Base-by-base conservation (phyloP, 768 basidiomycete species). In the Boletus pseudopeckii region DNA sequence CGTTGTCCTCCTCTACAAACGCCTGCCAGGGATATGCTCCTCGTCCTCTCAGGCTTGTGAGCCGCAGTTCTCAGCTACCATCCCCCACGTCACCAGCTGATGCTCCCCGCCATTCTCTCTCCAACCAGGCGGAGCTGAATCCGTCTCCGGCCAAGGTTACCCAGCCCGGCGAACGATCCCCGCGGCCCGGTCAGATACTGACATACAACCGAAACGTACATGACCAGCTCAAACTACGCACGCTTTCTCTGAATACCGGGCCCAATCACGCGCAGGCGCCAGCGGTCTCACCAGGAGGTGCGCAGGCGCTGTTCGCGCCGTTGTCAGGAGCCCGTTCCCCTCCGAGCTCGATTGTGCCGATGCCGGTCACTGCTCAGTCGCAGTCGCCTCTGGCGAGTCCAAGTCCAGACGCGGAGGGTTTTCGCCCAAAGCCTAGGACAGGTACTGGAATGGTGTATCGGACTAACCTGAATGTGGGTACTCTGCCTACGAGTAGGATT, bases 401-500 rank as follows among this genome's bases (percentile, higher is more conserved):
- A 9, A 58, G 49, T 20, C 28, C 51, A 9, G 30, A 34, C 38
- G 56, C 46, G 18, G 68, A 64, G 33, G 28, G 61, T 45, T 58
- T 63, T 4, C 70, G 74, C 15, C 82, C 80, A 18, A 78, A 71
- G 56, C 84, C 85, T 10, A 69, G 85, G 28, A 86, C 80, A 10
- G 85, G 85, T 7, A 84, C 85, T 11, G 85, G 85, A n/a, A 87
- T 87, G 85, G 69, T 74, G 36, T 87, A 87, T 61, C 74, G 80
- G 42, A 80, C 72, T 36, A 68, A 64, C 32, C 32, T 68, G 45
- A 53, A 53, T 33, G 54, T 53, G 20, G 47, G 41, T 15, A 43
- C 62, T 28, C 48, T 44, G 13, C 45, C 74, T 67, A 68, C 74
- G 65, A 63, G 61, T 14, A 67, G 63, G 17, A 80, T 79, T 71